Evolutionary conservation across 805 yeast species (phyloP).

Genomic region (Cyberlindnera amylophila): DNA sequence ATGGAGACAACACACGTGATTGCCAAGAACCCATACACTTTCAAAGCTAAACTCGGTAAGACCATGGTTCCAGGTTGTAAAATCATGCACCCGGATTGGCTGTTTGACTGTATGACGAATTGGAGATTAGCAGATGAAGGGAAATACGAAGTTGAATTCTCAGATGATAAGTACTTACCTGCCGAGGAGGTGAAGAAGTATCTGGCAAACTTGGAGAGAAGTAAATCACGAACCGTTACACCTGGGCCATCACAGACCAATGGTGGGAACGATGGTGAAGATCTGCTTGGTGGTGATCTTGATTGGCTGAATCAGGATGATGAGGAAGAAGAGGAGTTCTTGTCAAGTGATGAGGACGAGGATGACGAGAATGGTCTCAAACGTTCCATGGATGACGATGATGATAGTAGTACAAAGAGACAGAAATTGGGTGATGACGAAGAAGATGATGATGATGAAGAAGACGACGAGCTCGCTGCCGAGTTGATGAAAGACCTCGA

Average conservation of each 20-base stretch:
- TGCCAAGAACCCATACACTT: conserved; percentile 75
- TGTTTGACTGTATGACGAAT: conserved; percentile 74
- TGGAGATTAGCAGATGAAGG: conserved; percentile 78
- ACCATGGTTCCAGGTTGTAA: conserved; percentile 54
- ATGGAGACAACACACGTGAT: conserved; percentile 84
- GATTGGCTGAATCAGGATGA: conserved; percentile 35
- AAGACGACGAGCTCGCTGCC: conserved; percentile 30
- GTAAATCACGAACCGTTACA: no score
- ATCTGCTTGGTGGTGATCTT: conserved; percentile 30
- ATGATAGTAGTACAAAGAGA: conserved; percentile 25
- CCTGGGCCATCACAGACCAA: conserved; percentile 19
- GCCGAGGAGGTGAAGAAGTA: conserved; percentile 37
- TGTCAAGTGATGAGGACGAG: conserved; percentile 17
- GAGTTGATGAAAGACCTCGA: conserved; percentile 30
- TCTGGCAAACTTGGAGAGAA: conserved; percentile 30
- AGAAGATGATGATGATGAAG: conserved; percentile 24
- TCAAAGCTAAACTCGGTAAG: conserved; percentile 79
- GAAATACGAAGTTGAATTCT: conserved; percentile 49
- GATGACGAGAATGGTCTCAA: conserved; percentile 13
- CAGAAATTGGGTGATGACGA: conserved; percentile 18
- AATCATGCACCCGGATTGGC: conserved; percentile 91
- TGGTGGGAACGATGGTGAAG: conserved; percentile 41
- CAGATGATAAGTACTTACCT: conserved; percentile 41
- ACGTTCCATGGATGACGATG: conserved; percentile 12
- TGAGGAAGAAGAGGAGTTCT: conserved; percentile 39